Evolutionary conservation across 1,139 yeast species (phyloP).

Genomic region (Candida labiduridarum): DNA sequence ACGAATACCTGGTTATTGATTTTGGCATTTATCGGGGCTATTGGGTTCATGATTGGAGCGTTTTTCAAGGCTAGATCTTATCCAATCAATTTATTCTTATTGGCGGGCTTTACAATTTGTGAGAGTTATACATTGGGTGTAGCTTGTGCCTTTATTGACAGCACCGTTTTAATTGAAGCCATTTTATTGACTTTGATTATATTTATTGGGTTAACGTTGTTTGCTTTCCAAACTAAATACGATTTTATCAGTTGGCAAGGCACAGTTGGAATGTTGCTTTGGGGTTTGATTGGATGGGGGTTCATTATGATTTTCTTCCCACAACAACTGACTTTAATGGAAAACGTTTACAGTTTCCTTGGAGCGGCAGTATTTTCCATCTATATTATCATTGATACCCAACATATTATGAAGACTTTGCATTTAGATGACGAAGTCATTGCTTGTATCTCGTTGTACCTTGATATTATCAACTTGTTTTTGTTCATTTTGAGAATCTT

Average conservation of each 20-base stretch:
- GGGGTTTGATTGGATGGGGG: constrained; percentile 75
- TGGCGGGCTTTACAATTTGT: constrained; percentile 68
- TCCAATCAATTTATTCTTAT: constrained; percentile 59
- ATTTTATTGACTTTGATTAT: constrained; percentile 67
- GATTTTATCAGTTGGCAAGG: constrained; percentile 79
- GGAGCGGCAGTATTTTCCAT: constrained; percentile 78
- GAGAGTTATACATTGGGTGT: constrained; percentile 79
- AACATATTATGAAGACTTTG: constrained; percentile 73
- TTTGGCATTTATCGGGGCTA: constrained; percentile 57
- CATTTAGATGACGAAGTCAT: constrained; percentile 87
- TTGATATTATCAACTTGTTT: constrained; percentile 82
- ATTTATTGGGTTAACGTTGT: constrained; percentile 72
- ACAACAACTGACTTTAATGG: constrained; percentile 25
- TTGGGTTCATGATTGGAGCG: constrained; percentile 65
- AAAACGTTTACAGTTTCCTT: constrained; percentile 58
- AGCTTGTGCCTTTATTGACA: constrained; percentile 64
- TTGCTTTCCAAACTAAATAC: constrained; percentile 82
- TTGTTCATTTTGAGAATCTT: constrained; percentile 73
- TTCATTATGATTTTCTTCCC: constrained; percentile 72
- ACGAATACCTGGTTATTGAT: constrained; percentile 62
- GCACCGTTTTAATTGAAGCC: constrained; percentile 71
- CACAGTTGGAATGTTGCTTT: constrained; percentile 58
- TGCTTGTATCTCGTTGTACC: constrained; percentile 74
- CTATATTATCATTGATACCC: constrained; percentile 81
- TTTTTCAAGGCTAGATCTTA: constrained; percentile 62